Conservation (phyloP, 2,329 filamentous ascomycete species). For the Nakataea oryzae region DNA sequence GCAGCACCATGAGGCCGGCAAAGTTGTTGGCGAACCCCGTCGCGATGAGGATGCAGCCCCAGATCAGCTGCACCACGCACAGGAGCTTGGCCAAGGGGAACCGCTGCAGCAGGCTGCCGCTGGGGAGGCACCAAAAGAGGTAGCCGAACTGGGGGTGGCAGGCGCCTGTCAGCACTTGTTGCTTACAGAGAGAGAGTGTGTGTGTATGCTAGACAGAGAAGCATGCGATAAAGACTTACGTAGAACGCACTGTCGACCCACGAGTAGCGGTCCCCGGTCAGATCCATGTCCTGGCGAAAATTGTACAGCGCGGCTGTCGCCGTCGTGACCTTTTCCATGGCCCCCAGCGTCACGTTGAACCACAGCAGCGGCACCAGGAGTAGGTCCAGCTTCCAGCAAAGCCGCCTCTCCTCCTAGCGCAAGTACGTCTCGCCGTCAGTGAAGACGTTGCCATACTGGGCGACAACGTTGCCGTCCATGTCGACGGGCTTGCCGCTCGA, state of each 20-base stretch:
- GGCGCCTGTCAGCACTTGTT: too few species aligned
- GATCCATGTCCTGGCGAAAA: slow-evolving; percentile 13
- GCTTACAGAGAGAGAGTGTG: too few species aligned
- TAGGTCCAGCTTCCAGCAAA: slow-evolving; percentile 30
- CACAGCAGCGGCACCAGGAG: slow-evolving; percentile 27
- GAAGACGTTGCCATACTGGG: slow-evolving; percentile 16
- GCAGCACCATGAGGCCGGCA: slow-evolving; percentile 14
- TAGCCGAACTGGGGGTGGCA: slow-evolving; percentile 10
- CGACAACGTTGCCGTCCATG: slow-evolving; percentile 16
- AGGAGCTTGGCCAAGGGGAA: slow-evolving; percentile 24
- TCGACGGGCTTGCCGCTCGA: slow-evolving; percentile 17
- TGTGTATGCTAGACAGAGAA: too few species aligned
- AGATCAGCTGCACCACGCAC: slow-evolving; percentile 13
- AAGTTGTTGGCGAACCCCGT: slow-evolving; percentile 18
- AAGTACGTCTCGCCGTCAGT: slow-evolving; percentile 17
- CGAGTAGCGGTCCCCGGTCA: slow-evolving; percentile 14
- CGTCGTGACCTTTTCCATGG: slow-evolving; percentile 21
- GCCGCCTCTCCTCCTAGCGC: slow-evolving; percentile 10
- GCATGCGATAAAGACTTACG: slow-evolving; percentile 5
- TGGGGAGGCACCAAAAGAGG: slow-evolving; percentile 21
- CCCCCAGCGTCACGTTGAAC: slow-evolving; percentile 17
- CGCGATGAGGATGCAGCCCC: slow-evolving; percentile 17
- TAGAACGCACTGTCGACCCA: slow-evolving; percentile 18
- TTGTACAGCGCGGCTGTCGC: slow-evolving; percentile 17
- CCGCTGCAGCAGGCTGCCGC: slow-evolving; percentile 18